These are phyloP conservation scores for Eimeria sp. DNA, from an alignment of 169 alveolate species.

Conservation along the genomic window DNA sequence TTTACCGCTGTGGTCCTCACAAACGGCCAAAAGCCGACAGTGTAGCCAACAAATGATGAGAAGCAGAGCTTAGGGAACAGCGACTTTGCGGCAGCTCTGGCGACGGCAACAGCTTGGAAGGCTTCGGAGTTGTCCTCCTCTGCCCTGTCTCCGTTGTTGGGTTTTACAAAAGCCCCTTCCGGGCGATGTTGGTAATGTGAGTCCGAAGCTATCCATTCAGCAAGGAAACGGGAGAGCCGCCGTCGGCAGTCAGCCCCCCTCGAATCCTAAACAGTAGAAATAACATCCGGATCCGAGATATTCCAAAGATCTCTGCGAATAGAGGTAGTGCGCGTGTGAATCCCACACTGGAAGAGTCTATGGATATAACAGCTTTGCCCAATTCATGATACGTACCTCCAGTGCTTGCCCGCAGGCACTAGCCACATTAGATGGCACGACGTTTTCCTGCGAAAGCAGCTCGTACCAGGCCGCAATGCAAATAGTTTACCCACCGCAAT, in stretches of 20 bases:
- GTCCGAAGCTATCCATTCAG: slow-evolving; percentile 14
- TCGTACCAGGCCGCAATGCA: background rate
- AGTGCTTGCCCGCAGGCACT: background rate
- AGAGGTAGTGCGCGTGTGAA: background rate
- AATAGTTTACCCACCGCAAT: background rate
- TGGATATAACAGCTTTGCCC: background rate
- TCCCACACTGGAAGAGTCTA: background rate
- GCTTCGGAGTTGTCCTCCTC: background rate
- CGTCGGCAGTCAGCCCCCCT: slow-evolving; percentile 17
- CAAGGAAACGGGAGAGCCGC: slow-evolving; percentile 8
- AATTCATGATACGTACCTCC: background rate
- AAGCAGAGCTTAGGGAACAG: slow-evolving; percentile 23
- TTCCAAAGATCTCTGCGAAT: background rate
- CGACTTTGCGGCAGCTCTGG: slow-evolving; percentile 37
- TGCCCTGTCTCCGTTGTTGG: background rate
- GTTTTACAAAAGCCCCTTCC: background rate
- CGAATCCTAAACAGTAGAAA: slow-evolving; percentile 14
- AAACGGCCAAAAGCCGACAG: slow-evolving; percentile 62
- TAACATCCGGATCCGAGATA: background rate
- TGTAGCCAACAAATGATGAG: slow-evolving; percentile 50
- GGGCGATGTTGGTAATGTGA: background rate
- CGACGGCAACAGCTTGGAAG: background rate
- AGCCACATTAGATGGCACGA: background rate
- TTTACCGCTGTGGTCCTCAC: slow-evolving; percentile 19
- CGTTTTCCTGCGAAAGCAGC: background rate